phyloP scores from a whole-genome alignment of 805 yeast species.

The Ascoidea rubescens region DNA sequence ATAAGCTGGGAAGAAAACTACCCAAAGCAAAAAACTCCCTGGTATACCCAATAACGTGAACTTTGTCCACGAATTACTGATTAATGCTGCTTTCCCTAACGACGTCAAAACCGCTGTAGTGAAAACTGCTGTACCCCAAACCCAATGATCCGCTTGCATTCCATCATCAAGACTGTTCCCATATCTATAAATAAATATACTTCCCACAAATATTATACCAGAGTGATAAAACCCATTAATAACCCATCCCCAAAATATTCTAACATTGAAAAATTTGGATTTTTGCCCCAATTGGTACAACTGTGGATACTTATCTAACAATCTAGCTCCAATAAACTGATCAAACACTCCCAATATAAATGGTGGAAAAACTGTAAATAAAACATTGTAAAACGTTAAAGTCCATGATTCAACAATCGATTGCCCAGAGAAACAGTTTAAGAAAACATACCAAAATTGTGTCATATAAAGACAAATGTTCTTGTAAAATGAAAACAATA shows the following conservation, averaged over 20 bases:
- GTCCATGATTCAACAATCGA: constrained; percentile 97
- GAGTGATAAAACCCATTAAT: constrained; percentile 92
- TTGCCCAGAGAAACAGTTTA: constrained; percentile 89
- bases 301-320: constrained; percentile 85
- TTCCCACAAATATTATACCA: constrained; percentile 64
- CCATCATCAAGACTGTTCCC: constrained; percentile 62
- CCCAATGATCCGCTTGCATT: constrained; percentile 73
- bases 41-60: constrained; percentile 88
- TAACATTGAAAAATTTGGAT: constrained; percentile 78
- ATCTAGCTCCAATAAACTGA: constrained; percentile 84
- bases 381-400: constrained; percentile 85
- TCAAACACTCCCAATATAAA: constrained; percentile 94
- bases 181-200: constrained; percentile 50
- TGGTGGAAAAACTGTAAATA: constrained; percentile 92
- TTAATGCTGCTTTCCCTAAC: constrained; percentile 86
- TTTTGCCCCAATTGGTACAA: constrained; percentile 82
- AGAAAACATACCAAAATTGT: constrained; percentile 94
- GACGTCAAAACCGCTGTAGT: constrained; percentile 82
- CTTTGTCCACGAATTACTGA: constrained; percentile 90
- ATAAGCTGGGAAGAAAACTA: constrained; percentile 76
- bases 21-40: constrained; percentile 80
- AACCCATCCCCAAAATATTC: constrained; percentile 96
- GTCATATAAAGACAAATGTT: constrained; percentile 94
- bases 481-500: constrained; percentile 88
- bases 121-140: constrained; percentile 85